Conservation (phyloP, 192 early-diverging fungal genomes). For the Spinellus fusiger region DNA sequence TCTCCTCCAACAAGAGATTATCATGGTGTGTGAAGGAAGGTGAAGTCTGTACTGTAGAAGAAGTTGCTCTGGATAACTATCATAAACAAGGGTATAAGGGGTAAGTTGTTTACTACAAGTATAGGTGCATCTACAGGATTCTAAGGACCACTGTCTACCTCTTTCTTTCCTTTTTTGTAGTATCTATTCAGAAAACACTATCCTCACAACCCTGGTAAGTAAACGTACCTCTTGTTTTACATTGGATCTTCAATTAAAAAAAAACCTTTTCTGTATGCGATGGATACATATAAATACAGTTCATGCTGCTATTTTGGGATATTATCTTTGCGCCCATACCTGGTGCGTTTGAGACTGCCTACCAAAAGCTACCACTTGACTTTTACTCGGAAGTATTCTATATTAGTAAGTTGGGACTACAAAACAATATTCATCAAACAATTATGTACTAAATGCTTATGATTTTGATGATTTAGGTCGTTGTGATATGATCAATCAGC, state of each 20-base stretch:
- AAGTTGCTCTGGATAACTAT: slow-evolving; percentile 58
- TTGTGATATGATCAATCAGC: slow-evolving; percentile 30
- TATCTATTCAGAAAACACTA: slow-evolving; percentile 57
- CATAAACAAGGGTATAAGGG: slow-evolving; percentile 54
- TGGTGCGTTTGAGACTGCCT: slow-evolving; percentile 66
- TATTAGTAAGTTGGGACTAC: slow-evolving; percentile 22
- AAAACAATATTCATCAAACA: not conserved
- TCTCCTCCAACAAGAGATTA: slow-evolving; percentile 30
- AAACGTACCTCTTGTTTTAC: not conserved
- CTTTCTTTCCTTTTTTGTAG: no score
- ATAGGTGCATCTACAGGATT: not conserved
- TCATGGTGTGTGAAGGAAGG: slow-evolving; percentile 45
- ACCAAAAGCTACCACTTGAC: slow-evolving; percentile 63
- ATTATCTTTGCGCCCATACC: slow-evolving; percentile 55
- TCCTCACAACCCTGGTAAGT: slow-evolving; percentile 46
- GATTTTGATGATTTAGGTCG: slow-evolving; percentile 25
- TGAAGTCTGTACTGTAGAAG: slow-evolving; percentile 59
- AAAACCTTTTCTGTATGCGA: no score
- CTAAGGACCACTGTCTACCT: no score
- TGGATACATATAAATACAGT: slow-evolving; percentile 21
- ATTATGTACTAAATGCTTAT: not conserved
- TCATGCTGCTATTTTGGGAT: slow-evolving; percentile 66
- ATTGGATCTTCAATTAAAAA: not conserved
- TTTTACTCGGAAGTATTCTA: slow-evolving; percentile 61
- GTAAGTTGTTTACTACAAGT: not conserved